phyloP scores from a whole-genome alignment of 2,329 filamentous ascomycete genomes.

The Sclerotinia subarctica region DNA sequence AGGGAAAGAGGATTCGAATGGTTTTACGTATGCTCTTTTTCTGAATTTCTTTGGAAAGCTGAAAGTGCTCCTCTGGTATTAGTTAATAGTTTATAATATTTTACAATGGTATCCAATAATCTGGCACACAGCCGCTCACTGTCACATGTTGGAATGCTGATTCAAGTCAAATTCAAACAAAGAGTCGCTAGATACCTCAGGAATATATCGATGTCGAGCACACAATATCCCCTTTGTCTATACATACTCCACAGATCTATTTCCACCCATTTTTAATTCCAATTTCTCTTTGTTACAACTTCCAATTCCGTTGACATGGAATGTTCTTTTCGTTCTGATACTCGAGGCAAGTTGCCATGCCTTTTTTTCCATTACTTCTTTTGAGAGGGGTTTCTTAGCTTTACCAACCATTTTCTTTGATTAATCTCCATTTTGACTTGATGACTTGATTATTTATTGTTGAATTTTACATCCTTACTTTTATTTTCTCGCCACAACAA shows the following conservation, averaged over 20 bases:
- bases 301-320: slow-evolving; percentile 1
- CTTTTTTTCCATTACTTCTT: background rate
- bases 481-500: background rate
- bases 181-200: background rate
- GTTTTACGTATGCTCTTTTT: background rate
- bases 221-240: background rate
- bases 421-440: background rate
- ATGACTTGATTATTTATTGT: background rate
- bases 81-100: background rate
- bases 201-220: background rate
- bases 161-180: background rate
- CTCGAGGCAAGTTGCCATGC: background rate
- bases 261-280: background rate
- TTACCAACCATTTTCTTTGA: slow-evolving; percentile 8
- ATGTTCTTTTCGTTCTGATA: slow-evolving; percentile 4
- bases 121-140: background rate
- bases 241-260: background rate
- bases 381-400: background rate
- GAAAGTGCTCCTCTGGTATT: background rate
- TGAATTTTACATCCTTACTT: background rate
- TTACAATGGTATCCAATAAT: background rate
- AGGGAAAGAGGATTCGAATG: background rate
- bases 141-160: background rate
- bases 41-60: background rate
- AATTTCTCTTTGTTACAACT: background rate